phyloP scores from a whole-genome alignment of 164 flowering plant genomes.

The Protea cynaroides region DNA sequence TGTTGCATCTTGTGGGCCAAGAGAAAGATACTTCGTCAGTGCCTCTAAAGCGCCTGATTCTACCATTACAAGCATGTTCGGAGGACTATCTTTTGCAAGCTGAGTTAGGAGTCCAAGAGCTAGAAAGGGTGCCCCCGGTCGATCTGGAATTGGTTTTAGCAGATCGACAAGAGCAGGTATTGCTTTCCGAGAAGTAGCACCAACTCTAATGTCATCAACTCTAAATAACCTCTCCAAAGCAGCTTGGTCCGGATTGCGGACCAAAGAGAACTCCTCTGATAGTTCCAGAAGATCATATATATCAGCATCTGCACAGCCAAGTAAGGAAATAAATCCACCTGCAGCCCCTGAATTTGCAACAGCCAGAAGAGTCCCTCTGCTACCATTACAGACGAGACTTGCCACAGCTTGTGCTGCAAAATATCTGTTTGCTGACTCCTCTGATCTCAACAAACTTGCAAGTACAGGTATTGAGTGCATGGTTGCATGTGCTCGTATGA shows the following conservation, averaged over 20 bases:
- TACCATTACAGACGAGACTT: conserved; percentile 93
- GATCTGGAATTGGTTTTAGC: conserved; percentile 97
- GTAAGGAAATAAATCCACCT: conserved; percentile 78
- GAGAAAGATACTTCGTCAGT: conserved; percentile 88
- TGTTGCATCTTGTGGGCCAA: conserved; percentile 93
- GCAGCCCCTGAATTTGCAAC: conserved; percentile 97
- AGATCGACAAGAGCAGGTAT: conserved; percentile 89
- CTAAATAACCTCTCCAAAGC: conserved; percentile 94
- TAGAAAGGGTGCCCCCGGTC: conserved; percentile 94
- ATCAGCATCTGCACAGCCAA: conserved; percentile 96
- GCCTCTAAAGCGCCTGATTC: conserved; percentile 96
- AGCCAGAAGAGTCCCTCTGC: conserved; percentile 91
- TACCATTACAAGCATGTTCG: conserved; percentile 87
- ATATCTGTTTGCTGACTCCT: conserved; percentile 80
- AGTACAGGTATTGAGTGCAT: conserved; percentile 74
- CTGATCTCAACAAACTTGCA: conserved; percentile 76
- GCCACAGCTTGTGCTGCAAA: conserved; percentile 96
- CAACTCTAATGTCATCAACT: conserved; percentile 95
- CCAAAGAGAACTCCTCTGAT: conserved; percentile 70
- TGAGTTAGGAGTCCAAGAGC: conserved; percentile 84
- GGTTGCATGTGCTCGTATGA: conserved; percentile 75
- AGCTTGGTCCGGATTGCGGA: conserved; percentile 81
- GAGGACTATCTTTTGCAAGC: conserved; percentile 78
- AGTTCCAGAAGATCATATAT: conserved; percentile 68
- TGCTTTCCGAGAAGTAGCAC: conserved; percentile 94